phyloP scores from a whole-genome alignment of 192 early-diverging fungal genomes.

The Backusella luteola region DNA sequence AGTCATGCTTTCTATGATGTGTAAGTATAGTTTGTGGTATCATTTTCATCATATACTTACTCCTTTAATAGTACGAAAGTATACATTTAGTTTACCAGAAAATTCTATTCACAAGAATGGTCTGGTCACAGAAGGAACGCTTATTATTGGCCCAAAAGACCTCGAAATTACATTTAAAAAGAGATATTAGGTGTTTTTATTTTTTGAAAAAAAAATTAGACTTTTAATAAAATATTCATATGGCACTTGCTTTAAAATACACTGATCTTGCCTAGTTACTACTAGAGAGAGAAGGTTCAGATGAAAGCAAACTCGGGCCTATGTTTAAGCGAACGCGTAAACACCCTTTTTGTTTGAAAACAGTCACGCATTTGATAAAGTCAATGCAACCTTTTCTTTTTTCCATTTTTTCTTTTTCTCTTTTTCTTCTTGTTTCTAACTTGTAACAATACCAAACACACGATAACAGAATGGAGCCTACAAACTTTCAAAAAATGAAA shows the following conservation, averaged over 20 bases:
- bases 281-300: too few species aligned
- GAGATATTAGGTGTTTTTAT: background rate
- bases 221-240: too few species aligned
- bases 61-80: constrained; percentile 19
- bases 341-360: background rate
- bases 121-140: background rate
- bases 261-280: too few species aligned
- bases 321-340: background rate
- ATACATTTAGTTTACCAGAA: constrained; percentile 14
- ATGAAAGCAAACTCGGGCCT: background rate
- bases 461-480: constrained; percentile 41
- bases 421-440: background rate
- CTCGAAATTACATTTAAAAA: constrained; percentile 13
- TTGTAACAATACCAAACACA: background rate
- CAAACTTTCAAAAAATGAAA: constrained; percentile 58
- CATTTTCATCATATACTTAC: background rate
- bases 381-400: background rate
- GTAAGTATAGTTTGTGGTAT: constrained; percentile 18
- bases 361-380: background rate
- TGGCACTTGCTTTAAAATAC: too few species aligned
- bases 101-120: constrained; percentile 20
- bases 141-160: constrained; percentile 2
- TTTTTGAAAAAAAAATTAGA: too few species aligned
- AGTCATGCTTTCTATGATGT: constrained; percentile 48
- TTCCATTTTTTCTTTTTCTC: too few species aligned